These are phyloP conservation scores for Arabidopsis thaliana DNA, from an alignment of 345 rosid species.

Conservation along the genomic window TAIR10.1 NC_003070.9:20853501-20854000, in stretches of 20 bases:
- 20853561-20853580: not conserved
- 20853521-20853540: not conserved
- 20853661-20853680: slow-evolving; percentile 19
- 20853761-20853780: slow-evolving; percentile 13
- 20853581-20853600: slow-evolving; percentile 21
- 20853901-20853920: slow-evolving; percentile 14
- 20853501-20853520: slow-evolving; percentile 11
- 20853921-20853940: not conserved
- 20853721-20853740: slow-evolving; percentile 33
- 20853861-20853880: not conserved
- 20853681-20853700: not conserved
- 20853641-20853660: slow-evolving; percentile 10
- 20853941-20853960: too few relatives aligned
- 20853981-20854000: slow-evolving; percentile 4
- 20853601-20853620: not conserved
- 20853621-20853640: not conserved
- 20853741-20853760: slow-evolving; percentile 21
- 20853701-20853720: slow-evolving; percentile 14
- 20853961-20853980: too few relatives aligned
- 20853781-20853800: too few relatives aligned
- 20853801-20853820: too few relatives aligned
- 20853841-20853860: not conserved
- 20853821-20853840: not conserved
- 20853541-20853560: not conserved
- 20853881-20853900: not conserved